Conservation (phyloP, 1,284 basidiomycete genomes). For the Heterobasidion annosum region DNA sequence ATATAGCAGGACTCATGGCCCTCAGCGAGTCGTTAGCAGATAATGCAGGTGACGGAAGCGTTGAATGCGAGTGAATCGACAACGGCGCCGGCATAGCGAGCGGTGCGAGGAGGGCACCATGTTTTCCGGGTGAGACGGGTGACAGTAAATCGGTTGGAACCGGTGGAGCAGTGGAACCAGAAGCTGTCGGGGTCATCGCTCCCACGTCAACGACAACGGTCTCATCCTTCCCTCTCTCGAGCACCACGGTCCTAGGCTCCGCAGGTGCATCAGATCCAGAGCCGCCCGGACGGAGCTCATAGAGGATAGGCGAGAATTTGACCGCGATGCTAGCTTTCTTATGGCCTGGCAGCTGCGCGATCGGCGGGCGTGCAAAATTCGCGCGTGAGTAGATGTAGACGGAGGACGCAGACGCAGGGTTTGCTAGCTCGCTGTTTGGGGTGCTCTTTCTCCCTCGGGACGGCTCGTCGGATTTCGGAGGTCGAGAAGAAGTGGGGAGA, state of each 20-base stretch:
- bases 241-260: conserved; percentile 42
- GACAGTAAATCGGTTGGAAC: conserved; percentile 4
- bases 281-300: conserved; percentile 70
- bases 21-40: conserved; percentile 46
- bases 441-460: conserved; percentile 45
- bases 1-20: conserved; percentile 45
- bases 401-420: conserved; percentile 40
- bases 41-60: conserved; percentile 46
- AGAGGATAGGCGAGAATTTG: conserved; percentile 88
- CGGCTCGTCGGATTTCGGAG: conserved; percentile 28
- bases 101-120: conserved; percentile 7
- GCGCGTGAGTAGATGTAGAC: conserved; percentile 96
- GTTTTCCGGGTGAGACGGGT: conserved; percentile 12
- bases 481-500: conserved; percentile 28
- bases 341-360: conserved; percentile 93
- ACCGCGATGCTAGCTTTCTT: conserved; percentile 94
- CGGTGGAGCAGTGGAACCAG: conserved; percentile 5
- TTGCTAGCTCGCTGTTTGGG: conserved; percentile 27
- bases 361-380: conserved; percentile 85
- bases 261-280: conserved; percentile 25
- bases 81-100: conserved; percentile 21
- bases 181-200: conserved; percentile 10
- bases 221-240: conserved; percentile 69
- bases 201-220: conserved; percentile 52
- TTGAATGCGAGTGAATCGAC: conserved; percentile 1